A percentile compares a stretch with the other conserved stretches of the same genome.
Conservation (phyloP, 805 yeast species). For the Monosporozyma aerobia region DNA sequence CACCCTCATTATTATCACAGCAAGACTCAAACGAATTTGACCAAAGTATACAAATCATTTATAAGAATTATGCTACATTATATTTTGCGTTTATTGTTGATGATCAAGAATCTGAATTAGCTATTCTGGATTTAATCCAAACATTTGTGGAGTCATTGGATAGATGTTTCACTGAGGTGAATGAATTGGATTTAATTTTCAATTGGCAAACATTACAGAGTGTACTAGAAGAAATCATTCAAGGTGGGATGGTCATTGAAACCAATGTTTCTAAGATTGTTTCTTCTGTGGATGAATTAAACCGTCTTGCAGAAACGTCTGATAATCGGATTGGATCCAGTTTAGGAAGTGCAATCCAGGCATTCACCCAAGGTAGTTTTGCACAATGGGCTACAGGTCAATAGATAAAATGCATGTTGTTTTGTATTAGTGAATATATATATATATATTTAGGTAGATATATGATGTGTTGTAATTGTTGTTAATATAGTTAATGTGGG, state of each 20-base stretch:
- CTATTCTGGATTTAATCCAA: constrained; percentile 87
- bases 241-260: constrained; percentile 97
- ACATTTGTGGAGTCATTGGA: constrained; percentile 94
- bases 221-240: constrained; percentile 83
- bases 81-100: constrained; percentile 94
- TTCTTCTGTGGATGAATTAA: constrained; percentile 57
- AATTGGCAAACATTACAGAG: constrained; percentile 97
- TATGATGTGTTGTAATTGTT: neutral
- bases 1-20: constrained; percentile 48
- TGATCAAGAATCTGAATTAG: constrained; percentile 90
- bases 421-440: constrained; percentile 4
- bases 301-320: constrained; percentile 20
- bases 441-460: neutral
- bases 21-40: constrained; percentile 33
- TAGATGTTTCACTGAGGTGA: constrained; percentile 86
- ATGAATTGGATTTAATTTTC: constrained; percentile 93
- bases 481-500: neutral
- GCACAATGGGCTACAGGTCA: constrained; percentile 30
- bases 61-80: constrained; percentile 90
- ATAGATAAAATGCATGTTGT: constrained; percentile 5
- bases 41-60: constrained; percentile 79
- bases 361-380: constrained; percentile 28
- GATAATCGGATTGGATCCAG: constrained; percentile 18
- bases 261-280: constrained; percentile 78
- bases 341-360: constrained; percentile 26